phyloP scores from a whole-genome alignment of 2,329 filamentous ascomycete genomes.

The Xylariaceae sp. region DNA sequence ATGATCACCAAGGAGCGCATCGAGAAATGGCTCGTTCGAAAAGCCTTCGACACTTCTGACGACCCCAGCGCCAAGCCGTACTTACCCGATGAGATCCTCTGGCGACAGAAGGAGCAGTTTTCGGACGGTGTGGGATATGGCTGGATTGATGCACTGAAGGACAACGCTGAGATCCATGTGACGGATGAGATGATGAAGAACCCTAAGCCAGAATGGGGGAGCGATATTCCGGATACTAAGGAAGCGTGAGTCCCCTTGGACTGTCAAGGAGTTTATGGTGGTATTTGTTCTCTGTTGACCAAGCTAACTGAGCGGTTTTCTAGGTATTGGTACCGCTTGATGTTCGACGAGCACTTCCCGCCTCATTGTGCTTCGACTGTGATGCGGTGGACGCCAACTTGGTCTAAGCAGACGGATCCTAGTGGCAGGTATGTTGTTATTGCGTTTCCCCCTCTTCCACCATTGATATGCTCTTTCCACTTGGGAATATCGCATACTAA shows the following conservation, averaged over 20 bases:
- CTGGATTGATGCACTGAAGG: constrained; percentile 97
- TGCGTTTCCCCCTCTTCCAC: not conserved
- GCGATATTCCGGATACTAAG: constrained; percentile 91
- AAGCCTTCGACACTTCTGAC: constrained; percentile 91
- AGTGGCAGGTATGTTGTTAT: constrained; percentile 79
- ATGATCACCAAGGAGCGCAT: constrained; percentile 87
- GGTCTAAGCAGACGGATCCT: constrained; percentile 94
- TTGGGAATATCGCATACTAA: constrained; percentile 6
- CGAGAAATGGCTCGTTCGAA: constrained; percentile 97
- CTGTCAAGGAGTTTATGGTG: too few relatives aligned
- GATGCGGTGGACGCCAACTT: constrained; percentile 94
- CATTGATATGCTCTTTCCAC: not conserved
- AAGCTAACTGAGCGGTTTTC: not conserved
- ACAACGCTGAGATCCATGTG: constrained; percentile 82
- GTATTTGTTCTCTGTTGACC: not conserved
- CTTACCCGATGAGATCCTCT: constrained; percentile 93
- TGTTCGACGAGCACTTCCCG: constrained; percentile 99
- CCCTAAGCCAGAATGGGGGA: constrained; percentile 93
- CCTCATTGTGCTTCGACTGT: constrained; percentile 87
- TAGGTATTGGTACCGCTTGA: constrained; percentile 92
- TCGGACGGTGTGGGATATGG: constrained; percentile 97
- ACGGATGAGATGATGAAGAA: constrained; percentile 98
- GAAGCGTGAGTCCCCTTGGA: constrained; percentile 64
- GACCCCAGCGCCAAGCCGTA: constrained; percentile 79
- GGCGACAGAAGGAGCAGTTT: constrained; percentile 99